These are phyloP conservation scores for Triticum turgidum DNA, from an alignment of 176 grass and related monocot species.

Conservation along the genomic window DNA sequence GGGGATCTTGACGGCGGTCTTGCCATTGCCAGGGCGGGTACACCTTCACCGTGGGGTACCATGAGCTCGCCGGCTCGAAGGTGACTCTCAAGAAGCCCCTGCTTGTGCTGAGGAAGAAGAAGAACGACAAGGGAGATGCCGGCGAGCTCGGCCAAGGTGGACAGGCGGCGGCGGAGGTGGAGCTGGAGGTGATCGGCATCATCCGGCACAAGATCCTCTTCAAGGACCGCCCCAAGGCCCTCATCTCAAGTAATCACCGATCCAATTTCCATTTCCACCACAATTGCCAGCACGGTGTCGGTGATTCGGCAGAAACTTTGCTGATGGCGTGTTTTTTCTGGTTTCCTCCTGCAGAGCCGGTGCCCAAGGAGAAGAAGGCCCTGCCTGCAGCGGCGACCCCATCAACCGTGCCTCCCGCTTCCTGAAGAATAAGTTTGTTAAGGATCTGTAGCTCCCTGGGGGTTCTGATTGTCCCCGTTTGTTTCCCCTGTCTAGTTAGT, in stretches of 20 bases:
- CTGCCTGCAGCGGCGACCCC: neutral
- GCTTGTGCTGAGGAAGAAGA: slow-evolving; percentile 76
- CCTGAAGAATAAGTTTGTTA: neutral
- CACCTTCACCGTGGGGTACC: slow-evolving; percentile 87
- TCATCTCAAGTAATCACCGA: slow-evolving; percentile 71
- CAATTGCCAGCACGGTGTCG: neutral
- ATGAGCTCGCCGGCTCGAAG: slow-evolving; percentile 79
- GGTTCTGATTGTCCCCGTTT: neutral
- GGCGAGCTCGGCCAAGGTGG: neutral
- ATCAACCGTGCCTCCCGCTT: neutral
- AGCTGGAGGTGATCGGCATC: slow-evolving; percentile 77
- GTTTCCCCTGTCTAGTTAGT: neutral
- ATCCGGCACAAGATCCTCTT: slow-evolving; percentile 94
- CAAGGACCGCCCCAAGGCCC: slow-evolving; percentile 82
- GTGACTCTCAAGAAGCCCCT: slow-evolving; percentile 81
- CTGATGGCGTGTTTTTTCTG: neutral
- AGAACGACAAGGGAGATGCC: neutral
- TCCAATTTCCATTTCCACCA: neutral
- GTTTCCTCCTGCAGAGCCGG: slow-evolving; percentile 5
- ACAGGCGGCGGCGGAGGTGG: slow-evolving; percentile 7
- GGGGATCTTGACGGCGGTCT: neutral
- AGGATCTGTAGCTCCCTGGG: neutral
- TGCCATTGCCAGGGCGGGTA: slow-evolving; percentile 45
- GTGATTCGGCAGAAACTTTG: neutral
- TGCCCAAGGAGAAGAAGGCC: slow-evolving; percentile 47